Base-by-base conservation (phyloP, 352 stramenopile genomes). In the Phytopythium delawarense region DNA sequence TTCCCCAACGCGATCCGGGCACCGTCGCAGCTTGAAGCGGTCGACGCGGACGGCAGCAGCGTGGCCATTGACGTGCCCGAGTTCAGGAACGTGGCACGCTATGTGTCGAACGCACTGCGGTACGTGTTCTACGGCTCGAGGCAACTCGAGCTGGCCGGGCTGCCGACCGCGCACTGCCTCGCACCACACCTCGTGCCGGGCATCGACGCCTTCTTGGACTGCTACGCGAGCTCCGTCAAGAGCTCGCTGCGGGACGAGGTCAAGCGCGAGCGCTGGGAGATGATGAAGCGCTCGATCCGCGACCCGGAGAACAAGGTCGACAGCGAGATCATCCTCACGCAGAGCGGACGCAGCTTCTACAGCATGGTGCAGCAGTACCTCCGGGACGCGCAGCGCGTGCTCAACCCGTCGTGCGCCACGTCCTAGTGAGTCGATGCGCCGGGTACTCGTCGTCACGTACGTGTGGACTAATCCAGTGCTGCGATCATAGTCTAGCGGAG, bases 261-360 rank as follows among this genome's bases (percentile, higher is more conserved):
- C 54, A 92, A 92, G 46, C 81, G 85, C 2, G 85, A 94, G 65
- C 81, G 85, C 48, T 94, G 85, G 85, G 85, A 92, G 57, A 87
- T 92, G 76, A 72, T 71, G 20, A 74, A 72, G 28, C 72, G 82
- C 7, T 89, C 72, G 58, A 90, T 94, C 52, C 81, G 85, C 11
- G 82, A 91, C 40, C 78, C 80, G 1, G 79, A 91, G 18, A 87
- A 76, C 52, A 88, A 80, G 50, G 50, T 73, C 44, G 83, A 94
- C 48, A 65, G 70, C 28, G 85, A 92, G 64, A 89, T 94, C 62
- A 77, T 87, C n/a, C 67, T 94, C 58, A 92, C 79, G 8, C 83
- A 94, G 52, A 94, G 85, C 58, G 83, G 81, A 21, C 70, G 82
- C 3, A 85, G 72, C 1, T 91, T 92, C 60, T 92, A 92, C 65